These are phyloP conservation scores for Pythium graminicola DNA, from an alignment of 352 stramenopile genomes.

Conservation along the genomic window DNA sequence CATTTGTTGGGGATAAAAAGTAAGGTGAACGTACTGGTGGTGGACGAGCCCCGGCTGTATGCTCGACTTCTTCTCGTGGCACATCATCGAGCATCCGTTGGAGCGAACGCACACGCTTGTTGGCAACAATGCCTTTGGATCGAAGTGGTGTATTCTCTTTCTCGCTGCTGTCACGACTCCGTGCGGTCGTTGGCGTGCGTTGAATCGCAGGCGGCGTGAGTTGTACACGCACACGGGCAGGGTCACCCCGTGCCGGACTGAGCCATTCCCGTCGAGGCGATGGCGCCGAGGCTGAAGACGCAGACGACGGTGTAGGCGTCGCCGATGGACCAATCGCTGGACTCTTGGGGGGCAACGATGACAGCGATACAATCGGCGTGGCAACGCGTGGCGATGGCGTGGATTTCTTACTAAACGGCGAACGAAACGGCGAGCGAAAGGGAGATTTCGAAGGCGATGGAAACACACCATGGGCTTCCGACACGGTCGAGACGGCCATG, in stretches of 20 bases:
- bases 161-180: slow-evolving; percentile 11
- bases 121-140: slow-evolving; percentile 31
- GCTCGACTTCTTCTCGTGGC: slow-evolving; percentile 27
- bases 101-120: slow-evolving; percentile 75
- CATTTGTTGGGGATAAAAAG: slow-evolving; percentile 20
- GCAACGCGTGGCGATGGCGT: slow-evolving; percentile 25
- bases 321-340: slow-evolving; percentile 3
- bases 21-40: slow-evolving; percentile 21
- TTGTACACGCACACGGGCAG: slow-evolving; percentile 6
- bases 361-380: slow-evolving; percentile 21
- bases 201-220: slow-evolving; percentile 18
- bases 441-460: slow-evolving; percentile 39
- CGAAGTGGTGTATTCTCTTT: slow-evolving; percentile 26
- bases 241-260: slow-evolving; percentile 35
- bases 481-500: slow-evolving; percentile 23
- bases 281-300: slow-evolving; percentile 15
- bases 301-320: slow-evolving; percentile 18
- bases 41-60: slow-evolving; percentile 16
- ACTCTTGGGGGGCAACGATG: slow-evolving; percentile 17
- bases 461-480: slow-evolving; percentile 33
- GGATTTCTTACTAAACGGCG: slow-evolving; percentile 52
- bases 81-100: slow-evolving; percentile 70
- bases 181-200: slow-evolving; percentile 10
- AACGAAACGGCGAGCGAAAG: slow-evolving; percentile 51
- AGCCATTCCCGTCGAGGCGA: slow-evolving; percentile 58